A percentile compares a stretch with the other conserved stretches of the same genome.
Evolutionary conservation across 2,329 filamentous ascomycete genomes (phyloP).

Genomic region (Fusarium humuli): DNA sequence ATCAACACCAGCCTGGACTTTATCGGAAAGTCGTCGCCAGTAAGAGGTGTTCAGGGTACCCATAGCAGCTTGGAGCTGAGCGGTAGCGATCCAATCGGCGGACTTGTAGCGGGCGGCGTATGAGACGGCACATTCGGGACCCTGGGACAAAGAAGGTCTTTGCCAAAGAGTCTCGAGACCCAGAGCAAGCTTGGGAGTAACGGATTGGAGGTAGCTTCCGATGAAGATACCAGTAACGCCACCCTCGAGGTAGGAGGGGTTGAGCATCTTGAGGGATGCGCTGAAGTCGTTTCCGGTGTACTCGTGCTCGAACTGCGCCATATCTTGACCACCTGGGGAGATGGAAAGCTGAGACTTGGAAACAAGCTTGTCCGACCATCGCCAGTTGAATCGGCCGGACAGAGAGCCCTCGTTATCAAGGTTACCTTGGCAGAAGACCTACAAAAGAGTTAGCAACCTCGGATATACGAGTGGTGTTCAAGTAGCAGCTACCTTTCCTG

Average conservation of each 20-base stretch:
- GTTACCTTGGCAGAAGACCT: conserved; percentile 97
- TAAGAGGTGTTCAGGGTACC: conserved; percentile 91
- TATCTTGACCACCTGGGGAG: conserved; percentile 81
- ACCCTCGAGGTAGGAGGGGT: conserved; percentile 93
- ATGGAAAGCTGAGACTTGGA: conserved; percentile 92
- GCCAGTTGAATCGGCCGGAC: conserved; percentile 90
- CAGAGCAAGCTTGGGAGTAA: conserved; percentile 87
- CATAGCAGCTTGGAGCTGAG: conserved; percentile 84
- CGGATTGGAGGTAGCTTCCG: conserved; percentile 92
- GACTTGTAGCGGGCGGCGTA: conserved; percentile 94
- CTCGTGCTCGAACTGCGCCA: conserved; percentile 95
- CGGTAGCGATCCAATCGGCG: conserved; percentile 91
- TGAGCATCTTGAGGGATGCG: conserved; percentile 91
- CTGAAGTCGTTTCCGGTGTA: conserved; percentile 95
- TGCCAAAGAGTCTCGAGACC: conserved; percentile 96
- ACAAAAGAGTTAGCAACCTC: conserved; percentile 36
- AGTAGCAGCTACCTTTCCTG: conserved; percentile 75
- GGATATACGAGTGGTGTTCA: conserved; percentile 12
- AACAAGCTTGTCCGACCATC: conserved; percentile 83
- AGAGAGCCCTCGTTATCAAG: conserved; percentile 92
- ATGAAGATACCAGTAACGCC: conserved; percentile 95
- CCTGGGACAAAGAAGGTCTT: conserved; percentile 82
- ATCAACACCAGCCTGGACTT: conserved; percentile 95
- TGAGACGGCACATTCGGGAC: conserved; percentile 90
- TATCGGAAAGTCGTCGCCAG: conserved; percentile 93